phyloP scores from a whole-genome alignment of 2,329 filamentous ascomycete genomes.

The Drechslera avenae region DNA sequence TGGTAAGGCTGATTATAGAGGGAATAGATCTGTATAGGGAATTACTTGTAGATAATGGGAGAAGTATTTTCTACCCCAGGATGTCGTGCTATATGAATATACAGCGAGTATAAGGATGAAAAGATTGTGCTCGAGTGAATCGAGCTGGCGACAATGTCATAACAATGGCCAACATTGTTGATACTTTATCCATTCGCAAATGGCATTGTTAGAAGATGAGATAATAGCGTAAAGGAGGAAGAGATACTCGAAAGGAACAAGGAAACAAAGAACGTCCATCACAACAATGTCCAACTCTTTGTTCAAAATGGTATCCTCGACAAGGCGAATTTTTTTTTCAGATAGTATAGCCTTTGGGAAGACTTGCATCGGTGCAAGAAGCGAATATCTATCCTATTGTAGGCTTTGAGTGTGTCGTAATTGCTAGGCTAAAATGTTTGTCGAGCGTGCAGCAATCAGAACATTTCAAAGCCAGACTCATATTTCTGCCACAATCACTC shows the following conservation, averaged over 20 bases:
- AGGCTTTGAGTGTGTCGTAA: not conserved
- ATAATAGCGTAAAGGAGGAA: not conserved
- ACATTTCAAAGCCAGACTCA: constrained; percentile 47
- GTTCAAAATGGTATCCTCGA: not conserved
- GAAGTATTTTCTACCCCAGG: no score
- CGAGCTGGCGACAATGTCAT: not conserved
- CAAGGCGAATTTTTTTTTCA: not conserved
- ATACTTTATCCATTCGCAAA: not conserved
- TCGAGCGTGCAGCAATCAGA: not conserved
- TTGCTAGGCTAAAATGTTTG: not conserved
- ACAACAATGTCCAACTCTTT: constrained; percentile 1
- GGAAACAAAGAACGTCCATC: constrained; percentile 1
- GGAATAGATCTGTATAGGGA: no score
- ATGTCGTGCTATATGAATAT: no score
- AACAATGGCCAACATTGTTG: not conserved
- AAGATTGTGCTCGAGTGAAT: not conserved
- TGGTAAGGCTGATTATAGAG: no score
- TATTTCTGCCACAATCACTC: no score
- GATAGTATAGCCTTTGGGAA: no score
- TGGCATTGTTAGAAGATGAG: not conserved
- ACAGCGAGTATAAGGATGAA: not conserved
- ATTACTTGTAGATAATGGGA: no score
- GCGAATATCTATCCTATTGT: not conserved
- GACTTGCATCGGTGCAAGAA: not conserved
- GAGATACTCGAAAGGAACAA: not conserved